Evolutionary conservation across 2,329 filamentous ascomycete genomes (phyloP).

Genomic region (Aspergillus persii): DNA sequence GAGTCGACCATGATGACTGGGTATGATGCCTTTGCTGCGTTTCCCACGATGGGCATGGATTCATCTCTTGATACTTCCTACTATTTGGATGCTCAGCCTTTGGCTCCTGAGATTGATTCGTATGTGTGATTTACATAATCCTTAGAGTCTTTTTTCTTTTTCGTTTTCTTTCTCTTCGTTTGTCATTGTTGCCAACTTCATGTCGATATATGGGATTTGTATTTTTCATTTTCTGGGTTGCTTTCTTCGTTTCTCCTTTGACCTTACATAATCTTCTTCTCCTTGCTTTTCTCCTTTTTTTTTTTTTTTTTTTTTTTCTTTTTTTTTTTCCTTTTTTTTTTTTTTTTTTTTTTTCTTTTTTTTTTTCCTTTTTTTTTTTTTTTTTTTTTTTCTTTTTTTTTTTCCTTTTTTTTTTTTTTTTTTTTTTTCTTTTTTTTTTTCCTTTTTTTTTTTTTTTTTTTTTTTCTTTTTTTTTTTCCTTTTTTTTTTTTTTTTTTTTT

Average conservation of each 20-base stretch:
- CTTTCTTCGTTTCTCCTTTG: neutral
- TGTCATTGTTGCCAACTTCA: neutral
- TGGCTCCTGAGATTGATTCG: conserved; percentile 34
- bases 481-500: conserved; percentile 11
- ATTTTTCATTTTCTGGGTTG: neutral
- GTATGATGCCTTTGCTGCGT: conserved; percentile 28
- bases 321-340: conserved; percentile 3
- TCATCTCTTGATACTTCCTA: conserved; percentile 32
- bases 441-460: conserved; percentile 9
- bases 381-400: conserved; percentile 5
- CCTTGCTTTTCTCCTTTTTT: conserved; percentile 13
- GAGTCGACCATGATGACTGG: conserved; percentile 28
- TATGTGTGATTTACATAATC: conserved; percentile 33
- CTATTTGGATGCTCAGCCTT: conserved; percentile 32
- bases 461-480: conserved; percentile 11
- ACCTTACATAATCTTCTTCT: conserved; percentile 4
- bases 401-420: conserved; percentile 3
- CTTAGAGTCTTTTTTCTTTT: conserved; percentile 7
- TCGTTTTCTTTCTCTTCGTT: conserved; percentile 2
- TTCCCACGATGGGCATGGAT: conserved; percentile 30
- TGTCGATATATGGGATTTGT: conserved; percentile 7
- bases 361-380: conserved; percentile 6
- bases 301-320: conserved; percentile 8
- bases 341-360: conserved; percentile 8
- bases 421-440: conserved; percentile 11